These are phyloP conservation scores for Trichoderma sp. DNA, from an alignment of 2,329 filamentous ascomycete genomes.

Conservation along the genomic window DNA sequence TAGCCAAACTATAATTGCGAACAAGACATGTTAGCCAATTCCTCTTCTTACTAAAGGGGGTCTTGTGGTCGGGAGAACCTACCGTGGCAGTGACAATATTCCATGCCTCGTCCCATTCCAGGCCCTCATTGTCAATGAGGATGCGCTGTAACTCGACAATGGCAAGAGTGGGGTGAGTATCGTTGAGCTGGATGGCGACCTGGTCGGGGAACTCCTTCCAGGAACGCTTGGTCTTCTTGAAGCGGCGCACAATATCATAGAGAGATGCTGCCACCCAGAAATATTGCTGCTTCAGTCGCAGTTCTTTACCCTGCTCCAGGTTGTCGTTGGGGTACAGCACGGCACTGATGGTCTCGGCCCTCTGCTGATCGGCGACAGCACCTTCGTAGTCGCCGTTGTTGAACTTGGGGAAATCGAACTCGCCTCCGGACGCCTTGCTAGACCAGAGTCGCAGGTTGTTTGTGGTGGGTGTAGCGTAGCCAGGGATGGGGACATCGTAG, in stretches of 20 bases:
- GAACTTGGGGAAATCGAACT: constrained; percentile 99
- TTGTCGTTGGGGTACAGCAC: constrained; percentile 98
- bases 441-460: constrained; percentile 98
- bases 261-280: constrained; percentile 99
- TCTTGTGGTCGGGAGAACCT: constrained; percentile 31
- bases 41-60: not conserved
- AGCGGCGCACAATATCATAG: constrained; percentile 92
- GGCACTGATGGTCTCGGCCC: constrained; percentile 97
- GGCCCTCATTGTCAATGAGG: constrained; percentile 80
- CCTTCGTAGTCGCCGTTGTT: constrained; percentile 97
- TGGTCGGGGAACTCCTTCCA: constrained; percentile 94
- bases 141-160: constrained; percentile 96
- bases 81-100: constrained; percentile 68
- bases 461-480: constrained; percentile 83
- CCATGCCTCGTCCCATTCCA: constrained; percentile 95
- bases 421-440: constrained; percentile 92
- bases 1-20: constrained; percentile 70
- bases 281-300: constrained; percentile 98
- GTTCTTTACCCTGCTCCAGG: constrained; percentile 91
- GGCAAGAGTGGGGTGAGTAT: constrained; percentile 93
- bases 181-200: constrained; percentile 95
- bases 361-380: constrained; percentile 96
- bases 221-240: constrained; percentile 91
- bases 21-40: not conserved
- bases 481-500: constrained; percentile 89